Evolutionary conservation across 495 filamentous ascomycete genomes (phyloP).

Genomic region (Tuber microsphaerosporum): DNA sequence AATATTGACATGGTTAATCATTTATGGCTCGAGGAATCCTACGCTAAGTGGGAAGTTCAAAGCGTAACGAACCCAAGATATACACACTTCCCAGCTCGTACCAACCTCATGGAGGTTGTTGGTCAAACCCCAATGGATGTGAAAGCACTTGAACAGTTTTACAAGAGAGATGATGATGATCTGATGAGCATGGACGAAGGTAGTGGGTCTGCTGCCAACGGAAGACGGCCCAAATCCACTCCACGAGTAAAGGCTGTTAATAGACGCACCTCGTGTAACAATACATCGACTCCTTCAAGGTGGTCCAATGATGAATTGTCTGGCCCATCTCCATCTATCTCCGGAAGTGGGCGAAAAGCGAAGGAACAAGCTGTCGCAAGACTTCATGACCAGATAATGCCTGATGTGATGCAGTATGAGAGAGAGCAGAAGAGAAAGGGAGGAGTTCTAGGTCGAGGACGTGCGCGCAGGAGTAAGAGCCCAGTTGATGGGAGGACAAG

Average conservation of each 20-base stretch:
- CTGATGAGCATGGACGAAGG: conserved; percentile 8
- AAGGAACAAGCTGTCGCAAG: conserved; percentile 72
- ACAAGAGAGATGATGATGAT: conserved; percentile 14
- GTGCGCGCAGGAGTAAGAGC: conserved; percentile 51
- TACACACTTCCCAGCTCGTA: conserved; percentile 72
- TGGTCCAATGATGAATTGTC: conserved; percentile 16
- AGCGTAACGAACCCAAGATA: conserved; percentile 63
- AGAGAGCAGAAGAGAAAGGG: conserved; percentile 87
- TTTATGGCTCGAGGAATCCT: conserved; percentile 95
- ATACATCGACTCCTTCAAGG: conserved; percentile 21
- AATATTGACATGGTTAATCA: conserved; percentile 84
- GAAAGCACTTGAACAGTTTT: conserved; percentile 50
- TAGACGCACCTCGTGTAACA: neutral
- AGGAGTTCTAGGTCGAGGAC: conserved; percentile 69
- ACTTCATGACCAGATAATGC: conserved; percentile 61
- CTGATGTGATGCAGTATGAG: conserved; percentile 81
- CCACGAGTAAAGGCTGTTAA: neutral
- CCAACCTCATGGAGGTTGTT: conserved; percentile 86
- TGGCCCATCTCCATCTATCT: conserved; percentile 68
- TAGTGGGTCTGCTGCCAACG: neutral
- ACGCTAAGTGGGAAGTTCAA: conserved; percentile 72
- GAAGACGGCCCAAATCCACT: neutral
- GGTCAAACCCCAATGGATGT: conserved; percentile 71
- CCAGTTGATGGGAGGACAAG: conserved; percentile 35
- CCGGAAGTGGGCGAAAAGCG: conserved; percentile 63